Base-by-base conservation (phyloP, 2,329 filamentous ascomycete genomes). In the Fusarium mangiferae region DNA sequence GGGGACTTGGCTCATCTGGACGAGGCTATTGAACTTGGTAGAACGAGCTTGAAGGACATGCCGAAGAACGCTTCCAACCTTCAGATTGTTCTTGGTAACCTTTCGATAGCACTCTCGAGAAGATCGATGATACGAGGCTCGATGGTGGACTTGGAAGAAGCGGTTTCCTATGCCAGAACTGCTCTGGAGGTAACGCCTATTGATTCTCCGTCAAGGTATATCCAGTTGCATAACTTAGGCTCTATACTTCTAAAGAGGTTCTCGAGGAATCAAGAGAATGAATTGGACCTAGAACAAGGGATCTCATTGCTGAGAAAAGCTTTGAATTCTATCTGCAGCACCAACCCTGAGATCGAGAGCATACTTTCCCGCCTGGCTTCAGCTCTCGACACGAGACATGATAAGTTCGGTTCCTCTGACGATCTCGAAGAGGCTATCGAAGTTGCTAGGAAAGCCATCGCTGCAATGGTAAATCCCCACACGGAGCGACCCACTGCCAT, bases 391-490 rank as follows among this genome's bases (percentile, higher is more conserved):
- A 24, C 8, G 6, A 39, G 45, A 7, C 24, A 64, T 5, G 24
- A 41, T 11, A 42, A 17, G 5, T 4, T 7, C 1, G 6, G 24
- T 6, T 51, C 28, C 2, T 5, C 20, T 2, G 12, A 33, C 2
- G 62, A 61, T 33, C 38, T 64, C 13, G 55, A 64, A 14, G 62
- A 64, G 38, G 20, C 55, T 12, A 44, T 61, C 24, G 12, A 14
- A 17, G 6, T 64, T 18, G 20, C 36, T 26, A 44, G 36, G 12
- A n/a, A 64, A 11, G 55, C 28, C 3, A 22, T 36, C 1, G 2
- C n/a, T 9, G 4, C 30, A 5, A 33, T 17, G n/a, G 22, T 6
- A 1, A 17, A 26, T 1, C 14, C 26, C 5, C 36, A 13, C 9
- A 36, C 11, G 0, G 55, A 30, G 22, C 24, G 36, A 13, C 28